Percentiles rank a stretch among this genome's conserved stretches.
These are phyloP conservation scores for Melanomma pulvis-pyrius DNA, from an alignment of 495 filamentous ascomycete genomes.

Conservation along the genomic window DNA sequence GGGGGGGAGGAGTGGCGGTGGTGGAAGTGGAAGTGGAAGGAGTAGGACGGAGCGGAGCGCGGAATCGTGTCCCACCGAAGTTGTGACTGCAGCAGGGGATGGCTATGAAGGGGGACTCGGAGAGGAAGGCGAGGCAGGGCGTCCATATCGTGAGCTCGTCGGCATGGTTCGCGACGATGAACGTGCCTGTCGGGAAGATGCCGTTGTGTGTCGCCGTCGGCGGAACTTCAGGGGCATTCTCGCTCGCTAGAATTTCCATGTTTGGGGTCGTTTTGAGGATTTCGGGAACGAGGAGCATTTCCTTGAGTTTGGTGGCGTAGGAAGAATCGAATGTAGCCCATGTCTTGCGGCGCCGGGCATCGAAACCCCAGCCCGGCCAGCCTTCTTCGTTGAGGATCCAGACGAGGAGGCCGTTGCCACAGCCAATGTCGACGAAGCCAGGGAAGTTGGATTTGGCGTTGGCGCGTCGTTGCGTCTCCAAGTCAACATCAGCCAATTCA, in stretches of 20 bases:
- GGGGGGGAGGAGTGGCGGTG: neutral
- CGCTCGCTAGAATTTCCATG: neutral
- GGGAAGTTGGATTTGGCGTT: conserved; percentile 58
- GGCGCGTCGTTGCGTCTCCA: neutral
- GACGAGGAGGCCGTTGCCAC: conserved; percentile 92
- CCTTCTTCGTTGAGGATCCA: conserved; percentile 81
- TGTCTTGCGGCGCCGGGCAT: conserved; percentile 78
- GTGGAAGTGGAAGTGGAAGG: neutral
- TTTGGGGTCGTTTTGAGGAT: conserved; percentile 47
- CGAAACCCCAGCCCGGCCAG: conserved; percentile 86
- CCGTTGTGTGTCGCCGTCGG: conserved; percentile 59
- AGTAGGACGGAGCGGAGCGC: conserved; percentile 47
- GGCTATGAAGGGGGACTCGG: conserved; percentile 76
- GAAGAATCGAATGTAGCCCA: conserved; percentile 72
- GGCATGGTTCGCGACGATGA: conserved; percentile 95
- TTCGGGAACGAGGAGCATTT: conserved; percentile 74
- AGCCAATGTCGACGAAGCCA: conserved; percentile 94
- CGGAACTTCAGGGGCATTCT: neutral
- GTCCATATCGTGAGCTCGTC: conserved; percentile 97
- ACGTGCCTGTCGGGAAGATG: conserved; percentile 72
- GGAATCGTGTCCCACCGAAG: conserved; percentile 71
- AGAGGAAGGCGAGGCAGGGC: conserved; percentile 78
- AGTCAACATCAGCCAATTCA: neutral
- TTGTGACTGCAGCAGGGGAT: conserved; percentile 96
- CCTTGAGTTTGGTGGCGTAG: conserved; percentile 60